Conservation (phyloP, 2,329 filamentous ascomycete species). For the Cladorrhinum sp. region DNA sequence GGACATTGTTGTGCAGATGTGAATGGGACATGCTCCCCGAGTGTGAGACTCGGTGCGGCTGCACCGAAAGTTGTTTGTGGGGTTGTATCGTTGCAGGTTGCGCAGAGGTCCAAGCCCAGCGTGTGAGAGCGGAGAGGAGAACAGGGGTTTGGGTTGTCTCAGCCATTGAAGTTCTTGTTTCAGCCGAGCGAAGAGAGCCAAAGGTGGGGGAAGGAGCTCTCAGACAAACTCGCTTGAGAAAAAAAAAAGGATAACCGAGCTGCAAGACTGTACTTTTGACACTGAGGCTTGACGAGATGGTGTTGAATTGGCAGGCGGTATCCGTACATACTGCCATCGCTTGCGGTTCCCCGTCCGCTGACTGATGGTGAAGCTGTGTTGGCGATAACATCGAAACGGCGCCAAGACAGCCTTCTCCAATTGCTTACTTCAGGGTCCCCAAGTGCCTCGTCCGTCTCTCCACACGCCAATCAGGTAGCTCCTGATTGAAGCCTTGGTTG, state of each 20-base stretch:
- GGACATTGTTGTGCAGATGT: neutral
- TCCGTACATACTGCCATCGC: neutral
- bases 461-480: neutral
- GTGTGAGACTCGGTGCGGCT: slow-evolving; percentile 6
- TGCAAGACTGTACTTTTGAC: neutral
- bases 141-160: slow-evolving; percentile 22
- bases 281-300: neutral
- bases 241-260: neutral
- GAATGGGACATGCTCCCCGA: neutral
- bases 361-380: neutral
- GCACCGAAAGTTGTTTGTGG: neutral
- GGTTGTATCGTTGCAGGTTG: slow-evolving; percentile 6
- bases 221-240: slow-evolving; percentile 9
- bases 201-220: slow-evolving; percentile 13
- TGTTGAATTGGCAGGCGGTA: neutral
- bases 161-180: slow-evolving; percentile 22
- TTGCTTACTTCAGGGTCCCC: neutral
- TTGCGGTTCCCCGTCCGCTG: neutral
- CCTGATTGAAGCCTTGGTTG: neutral
- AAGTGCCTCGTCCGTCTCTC: no score
- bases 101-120: slow-evolving; percentile 16
- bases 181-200: slow-evolving; percentile 17
- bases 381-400: neutral
- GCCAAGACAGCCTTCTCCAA: neutral
- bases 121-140: slow-evolving; percentile 1